Conservation (phyloP, 2,329 filamentous ascomycete species). For the Aspergillus brasiliensis region DNA sequence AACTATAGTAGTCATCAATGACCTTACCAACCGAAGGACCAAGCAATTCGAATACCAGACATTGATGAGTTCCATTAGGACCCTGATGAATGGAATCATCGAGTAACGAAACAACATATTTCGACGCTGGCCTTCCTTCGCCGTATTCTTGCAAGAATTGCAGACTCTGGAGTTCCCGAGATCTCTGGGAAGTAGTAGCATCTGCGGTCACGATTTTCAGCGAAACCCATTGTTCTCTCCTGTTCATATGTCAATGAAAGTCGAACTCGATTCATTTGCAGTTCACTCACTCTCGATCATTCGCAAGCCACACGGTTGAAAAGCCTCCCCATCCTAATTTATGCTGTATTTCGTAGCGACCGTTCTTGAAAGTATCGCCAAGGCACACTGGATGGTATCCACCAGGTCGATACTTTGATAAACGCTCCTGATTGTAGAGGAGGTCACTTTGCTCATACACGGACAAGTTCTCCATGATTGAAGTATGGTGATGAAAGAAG, state of each 20-base stretch:
- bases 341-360: constrained; percentile 47
- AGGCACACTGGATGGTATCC: constrained; percentile 50
- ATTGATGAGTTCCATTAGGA: constrained; percentile 38
- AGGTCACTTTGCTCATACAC: constrained; percentile 24
- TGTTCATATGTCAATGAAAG: constrained; percentile 4
- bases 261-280: too few species aligned
- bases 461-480: constrained; percentile 16
- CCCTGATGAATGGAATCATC: constrained; percentile 34
- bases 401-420: constrained; percentile 39
- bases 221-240: constrained; percentile 29
- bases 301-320: constrained; percentile 52
- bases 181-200: constrained; percentile 19
- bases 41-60: constrained; percentile 38
- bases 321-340: constrained; percentile 51
- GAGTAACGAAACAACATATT: constrained; percentile 32
- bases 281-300: constrained; percentile 30
- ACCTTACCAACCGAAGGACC: constrained; percentile 33
- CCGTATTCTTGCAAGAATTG: constrained; percentile 16
- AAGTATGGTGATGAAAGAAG: neutral
- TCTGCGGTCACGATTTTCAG: constrained; percentile 38
- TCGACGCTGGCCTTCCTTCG: constrained; percentile 17
- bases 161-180: constrained; percentile 24
- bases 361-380: constrained; percentile 45
- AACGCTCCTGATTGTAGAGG: constrained; percentile 29
- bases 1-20: constrained; percentile 21